Conservation (phyloP, 148 eudicot species). For the Heliamphora exappendiculata region DNA sequence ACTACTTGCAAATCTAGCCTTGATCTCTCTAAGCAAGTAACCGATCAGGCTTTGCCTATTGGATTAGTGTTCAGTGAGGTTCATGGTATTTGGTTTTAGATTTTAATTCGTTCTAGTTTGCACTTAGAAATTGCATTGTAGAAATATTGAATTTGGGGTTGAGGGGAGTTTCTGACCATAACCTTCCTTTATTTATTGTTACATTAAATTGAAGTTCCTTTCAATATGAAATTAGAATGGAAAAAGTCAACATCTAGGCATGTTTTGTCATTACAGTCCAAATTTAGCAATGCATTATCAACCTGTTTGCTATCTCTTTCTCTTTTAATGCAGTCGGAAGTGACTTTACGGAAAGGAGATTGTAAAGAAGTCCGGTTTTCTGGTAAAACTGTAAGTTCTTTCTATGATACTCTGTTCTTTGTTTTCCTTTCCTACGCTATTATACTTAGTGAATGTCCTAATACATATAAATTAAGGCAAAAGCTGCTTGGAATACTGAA, state of each 20-base stretch:
- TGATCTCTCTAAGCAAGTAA: too few species aligned
- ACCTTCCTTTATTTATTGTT: not conserved
- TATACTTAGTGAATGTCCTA: not conserved
- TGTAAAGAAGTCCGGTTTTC: conserved; percentile 64
- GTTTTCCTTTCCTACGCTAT: not conserved
- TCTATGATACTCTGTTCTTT: conserved; percentile 6
- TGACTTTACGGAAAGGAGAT: conserved; percentile 42
- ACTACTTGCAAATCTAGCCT: too few species aligned
- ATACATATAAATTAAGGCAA: not conserved
- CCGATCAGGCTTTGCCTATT: too few species aligned
- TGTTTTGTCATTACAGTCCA: not conserved
- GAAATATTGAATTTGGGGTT: not conserved
- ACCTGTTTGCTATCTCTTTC: conserved; percentile 8
- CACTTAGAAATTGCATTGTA: not conserved
- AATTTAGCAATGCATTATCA: not conserved
- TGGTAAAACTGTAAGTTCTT: conserved; percentile 57
- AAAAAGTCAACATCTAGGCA: not conserved
- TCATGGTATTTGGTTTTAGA: not conserved
- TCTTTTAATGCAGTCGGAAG: conserved; percentile 47
- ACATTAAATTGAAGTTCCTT: not conserved
- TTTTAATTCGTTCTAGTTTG: not conserved
- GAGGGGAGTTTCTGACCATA: too few species aligned
- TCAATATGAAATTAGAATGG: not conserved
- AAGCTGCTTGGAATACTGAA: not conserved
- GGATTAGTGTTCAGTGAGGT: not conserved